A percentile compares a stretch with the other conserved stretches of the same genome.
Conservation (phyloP, 139 green algal species). For the Micractinium conductrix region DNA sequence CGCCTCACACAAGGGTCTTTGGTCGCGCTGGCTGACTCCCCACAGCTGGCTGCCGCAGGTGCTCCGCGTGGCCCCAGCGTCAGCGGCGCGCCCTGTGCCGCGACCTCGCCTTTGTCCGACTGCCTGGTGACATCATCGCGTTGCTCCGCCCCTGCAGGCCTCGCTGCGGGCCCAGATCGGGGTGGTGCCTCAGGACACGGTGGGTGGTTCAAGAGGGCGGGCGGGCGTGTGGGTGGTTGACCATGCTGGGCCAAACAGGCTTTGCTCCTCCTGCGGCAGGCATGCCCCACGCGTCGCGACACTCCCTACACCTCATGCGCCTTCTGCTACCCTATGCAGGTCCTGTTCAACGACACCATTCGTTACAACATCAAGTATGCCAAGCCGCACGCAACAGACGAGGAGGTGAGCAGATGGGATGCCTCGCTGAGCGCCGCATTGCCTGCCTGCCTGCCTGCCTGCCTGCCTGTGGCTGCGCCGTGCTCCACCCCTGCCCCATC, state of each 20-base stretch:
- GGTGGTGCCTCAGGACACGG: constrained; percentile 80
- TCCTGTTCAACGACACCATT: constrained; percentile 98
- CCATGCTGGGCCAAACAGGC: background rate
- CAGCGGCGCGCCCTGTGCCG: too few species aligned
- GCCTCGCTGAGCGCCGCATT: too few species aligned
- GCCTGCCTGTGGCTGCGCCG: background rate
- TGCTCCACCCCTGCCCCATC: background rate
- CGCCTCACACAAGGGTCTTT: background rate
- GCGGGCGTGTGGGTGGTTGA: too few species aligned
- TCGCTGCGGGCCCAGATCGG: constrained; percentile 64
- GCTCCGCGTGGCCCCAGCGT: too few species aligned
- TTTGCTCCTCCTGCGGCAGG: too few species aligned
- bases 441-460: too few species aligned
- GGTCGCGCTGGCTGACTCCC: too few species aligned
- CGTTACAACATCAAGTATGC: constrained; percentile 92
- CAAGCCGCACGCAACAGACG: constrained; percentile 62
- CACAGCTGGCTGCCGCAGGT: too few species aligned
- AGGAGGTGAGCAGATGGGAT: constrained; percentile 53
- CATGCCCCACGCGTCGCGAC: too few species aligned
- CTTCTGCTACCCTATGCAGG: background rate
- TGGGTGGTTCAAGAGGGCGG: too few species aligned
- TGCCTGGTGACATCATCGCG: too few species aligned
- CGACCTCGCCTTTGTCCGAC: too few species aligned
- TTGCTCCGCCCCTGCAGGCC: constrained; percentile 8
- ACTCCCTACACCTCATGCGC: background rate